A percentile compares a stretch with the other conserved stretches of the same genome.
Conservation (phyloP, 2,329 filamentous ascomycete species). For the Nemania sp. region DNA sequence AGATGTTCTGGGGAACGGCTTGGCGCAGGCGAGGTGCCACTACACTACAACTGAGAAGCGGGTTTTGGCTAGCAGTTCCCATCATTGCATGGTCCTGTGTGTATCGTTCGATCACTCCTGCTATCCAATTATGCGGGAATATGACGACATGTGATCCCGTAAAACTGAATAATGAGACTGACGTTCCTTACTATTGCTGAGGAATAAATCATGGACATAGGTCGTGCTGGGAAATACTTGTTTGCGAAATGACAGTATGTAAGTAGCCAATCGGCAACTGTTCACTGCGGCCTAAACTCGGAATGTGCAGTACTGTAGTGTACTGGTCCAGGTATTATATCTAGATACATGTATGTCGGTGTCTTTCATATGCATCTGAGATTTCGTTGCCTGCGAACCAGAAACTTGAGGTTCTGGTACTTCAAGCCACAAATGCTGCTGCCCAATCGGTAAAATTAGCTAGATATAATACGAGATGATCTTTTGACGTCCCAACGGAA, state of each 20-base stretch:
- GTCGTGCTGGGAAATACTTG: not conserved
- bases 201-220: not conserved
- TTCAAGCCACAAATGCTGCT: slow-evolving; percentile 15
- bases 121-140: slow-evolving; percentile 8
- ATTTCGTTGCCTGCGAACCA: slow-evolving; percentile 9
- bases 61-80: not conserved
- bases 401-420: slow-evolving; percentile 9
- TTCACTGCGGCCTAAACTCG: slow-evolving; percentile 11
- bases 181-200: not conserved
- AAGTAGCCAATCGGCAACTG: slow-evolving; percentile 12
- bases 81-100: slow-evolving; percentile 9
- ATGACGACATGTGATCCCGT: slow-evolving; percentile 10
- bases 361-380: slow-evolving; percentile 1
- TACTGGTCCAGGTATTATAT: too few species aligned
- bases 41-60: not conserved
- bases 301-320: not conserved
- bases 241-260: not conserved
- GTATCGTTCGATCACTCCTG: slow-evolving; percentile 14
- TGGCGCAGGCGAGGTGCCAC: slow-evolving; percentile 17
- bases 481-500: slow-evolving; percentile 14
- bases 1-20: slow-evolving; percentile 13
- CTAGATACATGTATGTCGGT: too few species aligned
- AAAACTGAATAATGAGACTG: not conserved
- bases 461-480: slow-evolving; percentile 8
- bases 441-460: slow-evolving; percentile 19